phyloP scores from a whole-genome alignment of 140 eudicot genomes.

The Senecio squalidus region DNA sequence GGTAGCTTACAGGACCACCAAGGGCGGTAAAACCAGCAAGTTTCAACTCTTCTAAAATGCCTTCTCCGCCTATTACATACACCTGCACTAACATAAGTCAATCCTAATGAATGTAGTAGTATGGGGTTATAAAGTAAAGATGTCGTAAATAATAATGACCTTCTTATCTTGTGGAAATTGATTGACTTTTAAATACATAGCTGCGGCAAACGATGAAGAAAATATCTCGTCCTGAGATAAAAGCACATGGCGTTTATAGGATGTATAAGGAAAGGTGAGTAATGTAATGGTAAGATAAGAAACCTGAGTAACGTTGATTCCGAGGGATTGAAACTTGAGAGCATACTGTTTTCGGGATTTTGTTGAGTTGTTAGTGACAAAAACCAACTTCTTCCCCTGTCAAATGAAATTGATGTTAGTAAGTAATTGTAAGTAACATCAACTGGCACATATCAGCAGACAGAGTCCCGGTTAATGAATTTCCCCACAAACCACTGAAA shows the following conservation, averaged over 20 bases:
- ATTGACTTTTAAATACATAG: conserved; percentile 68
- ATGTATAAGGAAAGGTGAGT: too few relatives aligned
- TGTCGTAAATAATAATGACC: conserved; percentile 37
- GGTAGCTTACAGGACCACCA: conserved; percentile 82
- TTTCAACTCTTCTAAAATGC: conserved; percentile 81
- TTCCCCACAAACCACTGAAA: conserved; percentile 68
- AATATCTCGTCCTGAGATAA: conserved; percentile 98
- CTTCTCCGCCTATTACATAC: conserved; percentile 89
- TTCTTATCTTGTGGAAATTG: conserved; percentile 72
- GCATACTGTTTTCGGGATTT: conserved; percentile 75
- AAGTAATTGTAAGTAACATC: too few relatives aligned
- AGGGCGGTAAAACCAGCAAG: conserved; percentile 85
- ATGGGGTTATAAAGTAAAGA: not conserved
- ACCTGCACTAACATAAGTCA: conserved; percentile 33
- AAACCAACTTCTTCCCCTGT: conserved; percentile 88
- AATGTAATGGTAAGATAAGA: too few relatives aligned
- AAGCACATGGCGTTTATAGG: too few relatives aligned
- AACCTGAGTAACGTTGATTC: conserved; percentile 60
- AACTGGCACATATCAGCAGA: conserved; percentile 95
- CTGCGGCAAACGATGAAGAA: conserved; percentile 83
- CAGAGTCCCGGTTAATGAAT: conserved; percentile 67
- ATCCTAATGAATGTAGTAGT: not conserved
- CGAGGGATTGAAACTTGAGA: conserved; percentile 66
- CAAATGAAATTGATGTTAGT: too few relatives aligned
- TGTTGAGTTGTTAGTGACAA: conserved; percentile 77